Base-by-base conservation (phyloP, 371 early-diverging fungal genomes). In the Mortierella sp. region DNA sequence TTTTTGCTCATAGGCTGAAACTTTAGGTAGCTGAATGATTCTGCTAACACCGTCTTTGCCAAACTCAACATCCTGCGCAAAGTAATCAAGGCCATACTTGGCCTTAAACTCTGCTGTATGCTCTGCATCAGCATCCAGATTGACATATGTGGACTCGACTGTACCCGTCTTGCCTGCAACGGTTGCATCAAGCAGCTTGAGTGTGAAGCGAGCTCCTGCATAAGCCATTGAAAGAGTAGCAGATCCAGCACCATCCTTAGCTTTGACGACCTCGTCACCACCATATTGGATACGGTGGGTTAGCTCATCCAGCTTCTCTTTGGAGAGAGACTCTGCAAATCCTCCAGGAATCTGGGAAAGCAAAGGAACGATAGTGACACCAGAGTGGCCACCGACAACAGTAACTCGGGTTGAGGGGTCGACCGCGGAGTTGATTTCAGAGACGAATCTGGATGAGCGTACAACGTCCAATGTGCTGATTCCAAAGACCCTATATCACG, bases 251-350 rank as follows among this genome's bases (percentile, higher is more conserved):
- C 92, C 92, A 67, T 89, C 92, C 89, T 97, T 97, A 70, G 97
- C 97, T 89, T 95, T 93, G 82, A 97, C 96, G 69, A 97, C 97
- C 84, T 97, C 97, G 82, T 97, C 97, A 70, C 97, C 97, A 80
- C 96, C 97, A 83, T 88, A 96, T 83, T 96, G 96, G 75, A 96
- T 94, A 64, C 96, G 92, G 61, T 95, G 70, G 56, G 92, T 93
- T 32, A 96, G 88, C 34, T 85, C 83, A 55, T 92, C 92, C 62
- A 89, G 70, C 84, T 94, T 91, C 22, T 90, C 93, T 65, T 92
- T 83, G 53, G 86, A 83, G 76, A 94, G 89, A 61, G 82, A 79
- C 13, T 83, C 75, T 69, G 28, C 68, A 86, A 90, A 66, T 74
- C 83, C 29, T 56, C 84, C 86, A 42, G 84, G 64, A 29, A 88